Percentiles rank a stretch among this genome's conserved stretches.
phyloP scores from a whole-genome alignment of 192 early-diverging fungal species.

The Backusella australiensis region DNA sequence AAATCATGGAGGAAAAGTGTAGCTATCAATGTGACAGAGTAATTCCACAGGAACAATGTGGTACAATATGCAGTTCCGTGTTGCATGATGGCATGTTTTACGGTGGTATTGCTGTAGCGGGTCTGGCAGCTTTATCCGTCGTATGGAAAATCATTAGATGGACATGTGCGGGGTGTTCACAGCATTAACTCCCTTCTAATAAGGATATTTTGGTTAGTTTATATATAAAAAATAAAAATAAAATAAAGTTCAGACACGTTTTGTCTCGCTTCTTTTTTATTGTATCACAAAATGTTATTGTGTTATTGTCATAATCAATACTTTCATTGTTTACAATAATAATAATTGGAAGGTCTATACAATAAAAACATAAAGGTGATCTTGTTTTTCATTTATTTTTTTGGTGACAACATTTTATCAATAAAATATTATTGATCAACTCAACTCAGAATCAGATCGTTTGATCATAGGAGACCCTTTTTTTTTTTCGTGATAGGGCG shows the following conservation, averaged over 20 bases:
- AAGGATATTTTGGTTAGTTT: not conserved
- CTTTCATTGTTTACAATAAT: not conserved
- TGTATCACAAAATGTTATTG: not conserved
- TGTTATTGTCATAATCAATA: not conserved
- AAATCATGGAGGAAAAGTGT: conserved; percentile 24
- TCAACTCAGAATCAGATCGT: too few species aligned
- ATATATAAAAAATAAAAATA: not conserved
- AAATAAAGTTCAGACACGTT: not conserved
- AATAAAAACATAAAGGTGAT: too few species aligned
- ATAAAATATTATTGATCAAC: too few species aligned
- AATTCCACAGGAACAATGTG: conserved; percentile 2
- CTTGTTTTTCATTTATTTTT: too few species aligned
- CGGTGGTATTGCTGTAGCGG: conserved; percentile 32
- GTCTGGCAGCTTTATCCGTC: conserved; percentile 25
- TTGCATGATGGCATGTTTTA: conserved; percentile 32
- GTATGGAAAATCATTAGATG: conserved; percentile 27
- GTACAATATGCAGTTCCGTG: conserved; percentile 19
- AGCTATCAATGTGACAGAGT: conserved; percentile 7
- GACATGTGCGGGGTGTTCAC: conserved; percentile 22
- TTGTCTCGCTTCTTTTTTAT: not conserved
- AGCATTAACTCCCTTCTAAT: not conserved
- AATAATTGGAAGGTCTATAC: too few species aligned
- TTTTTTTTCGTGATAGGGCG: too few species aligned
- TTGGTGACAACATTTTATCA: too few species aligned
- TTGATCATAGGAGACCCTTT: too few species aligned